These are phyloP conservation scores for Pleurotus djamor DNA, from an alignment of 768 basidiomycete genomes.

Conservation along the genomic window DNA sequence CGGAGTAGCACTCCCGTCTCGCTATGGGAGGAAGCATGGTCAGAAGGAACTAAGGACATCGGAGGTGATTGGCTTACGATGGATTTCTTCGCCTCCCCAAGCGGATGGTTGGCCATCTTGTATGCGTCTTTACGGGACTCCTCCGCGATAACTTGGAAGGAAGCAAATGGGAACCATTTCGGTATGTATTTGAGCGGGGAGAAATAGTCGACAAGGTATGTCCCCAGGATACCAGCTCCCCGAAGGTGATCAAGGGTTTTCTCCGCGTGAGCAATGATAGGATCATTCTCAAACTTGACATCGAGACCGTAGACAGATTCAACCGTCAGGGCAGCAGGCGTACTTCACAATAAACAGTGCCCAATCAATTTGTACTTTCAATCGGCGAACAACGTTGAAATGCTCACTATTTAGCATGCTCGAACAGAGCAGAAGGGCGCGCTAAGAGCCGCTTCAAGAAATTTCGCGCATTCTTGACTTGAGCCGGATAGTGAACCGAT, in stretches of 20 bases:
- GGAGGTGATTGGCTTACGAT: too few relatives aligned
- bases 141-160: slow-evolving; percentile 11
- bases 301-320: slow-evolving; percentile 31
- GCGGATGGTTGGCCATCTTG: background rate
- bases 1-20: background rate
- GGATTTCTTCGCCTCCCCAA: background rate
- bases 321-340: slow-evolving; percentile 23
- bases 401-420: slow-evolving; percentile 10
- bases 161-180: slow-evolving; percentile 30
- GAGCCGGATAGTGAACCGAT: slow-evolving; percentile 16
- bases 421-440: slow-evolving; percentile 12
- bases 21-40: too few relatives aligned
- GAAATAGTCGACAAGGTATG: slow-evolving; percentile 29
- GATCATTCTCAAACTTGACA: slow-evolving; percentile 27
- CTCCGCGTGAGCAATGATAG: slow-evolving; percentile 27
- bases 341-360: too few relatives aligned
- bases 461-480: slow-evolving; percentile 19
- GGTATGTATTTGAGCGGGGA: slow-evolving; percentile 30
- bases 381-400: background rate
- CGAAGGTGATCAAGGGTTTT: slow-evolving; percentile 22
- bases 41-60: too few relatives aligned
- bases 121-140: background rate
- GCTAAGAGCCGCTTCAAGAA: slow-evolving; percentile 13
- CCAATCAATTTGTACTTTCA: slow-evolving; percentile 10
- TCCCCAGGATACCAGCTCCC: slow-evolving; percentile 20